Base-by-base conservation (phyloP, 2,329 filamentous ascomycete species). In the Fusarium tupiense region DNA sequence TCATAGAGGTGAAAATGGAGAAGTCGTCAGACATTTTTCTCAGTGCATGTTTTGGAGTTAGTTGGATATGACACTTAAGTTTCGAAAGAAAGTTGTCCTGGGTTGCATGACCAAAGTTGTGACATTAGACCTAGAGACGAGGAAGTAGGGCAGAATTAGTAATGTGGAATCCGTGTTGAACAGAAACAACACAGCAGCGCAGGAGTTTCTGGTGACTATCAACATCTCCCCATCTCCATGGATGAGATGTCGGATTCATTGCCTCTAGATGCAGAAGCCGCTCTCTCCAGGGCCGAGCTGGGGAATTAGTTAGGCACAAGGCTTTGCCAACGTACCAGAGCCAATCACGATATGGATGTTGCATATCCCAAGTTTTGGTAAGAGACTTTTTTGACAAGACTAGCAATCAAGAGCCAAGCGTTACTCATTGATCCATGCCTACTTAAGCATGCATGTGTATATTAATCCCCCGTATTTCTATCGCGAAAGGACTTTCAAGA, bases 1-100 rank as follows among this genome's bases (percentile, higher is more conserved):
- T 91, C 64, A 95, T 85, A 2, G 93, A 92, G 6, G 91, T 92
- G 79, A 94, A 92, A 38, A 95, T 84, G 54, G 87, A 83, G 74
- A 94, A 93, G 5, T 83, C 78, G 22, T 83, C 78, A 19, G 80
- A 73, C 83, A 85, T 85, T 8, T 40, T 76, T 63, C 43, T 22
- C 33, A 33, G 38, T 26, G n/a, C 40, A 49, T 44, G 56, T 33
- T 49, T 38, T 46, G 46, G 24, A 37, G 50, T 50, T 26, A 54
- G 40, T 35, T 19, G 37, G 22, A 31, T 49, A 35, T 35, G 24
- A 50, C 12, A 20, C 24, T 50, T n/a, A 20, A 22, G 26, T 22
- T 50, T 59, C 29, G 26, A 50, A 38, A 37, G 11, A 20, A 29
- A 26, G 57, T 37, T 19, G 33, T 37, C 12, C 20, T 52, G 35